phyloP scores from a whole-genome alignment of 2,329 filamentous ascomycete species.

The Mariannaea sp. region DNA sequence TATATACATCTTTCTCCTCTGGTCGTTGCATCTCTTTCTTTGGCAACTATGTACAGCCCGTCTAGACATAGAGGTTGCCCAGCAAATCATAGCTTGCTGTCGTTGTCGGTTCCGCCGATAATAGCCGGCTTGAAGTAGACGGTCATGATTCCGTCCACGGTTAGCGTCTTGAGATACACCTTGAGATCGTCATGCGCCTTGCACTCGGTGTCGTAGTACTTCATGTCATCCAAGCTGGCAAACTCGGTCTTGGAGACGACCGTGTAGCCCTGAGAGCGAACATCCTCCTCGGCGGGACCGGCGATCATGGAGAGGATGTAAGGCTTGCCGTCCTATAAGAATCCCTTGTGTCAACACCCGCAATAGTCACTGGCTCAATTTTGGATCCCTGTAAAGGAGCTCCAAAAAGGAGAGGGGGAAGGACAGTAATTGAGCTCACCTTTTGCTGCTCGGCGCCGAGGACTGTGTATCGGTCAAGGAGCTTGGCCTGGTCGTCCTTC shows the following conservation, averaged over 20 bases:
- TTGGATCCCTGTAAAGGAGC: too few relatives aligned
- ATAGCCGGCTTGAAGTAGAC: slow-evolving; percentile 48
- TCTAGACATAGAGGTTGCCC: neutral
- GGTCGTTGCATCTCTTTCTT: too few relatives aligned
- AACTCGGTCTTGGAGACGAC: slow-evolving; percentile 68
- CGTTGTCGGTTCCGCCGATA: slow-evolving; percentile 32
- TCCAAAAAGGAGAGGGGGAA: too few relatives aligned
- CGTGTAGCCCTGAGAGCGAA: slow-evolving; percentile 68
- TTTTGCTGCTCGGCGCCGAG: slow-evolving; percentile 49
- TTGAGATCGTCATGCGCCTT: slow-evolving; percentile 51
- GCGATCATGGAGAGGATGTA: slow-evolving; percentile 67
- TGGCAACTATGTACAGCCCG: too few relatives aligned
- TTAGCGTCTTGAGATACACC: slow-evolving; percentile 40
- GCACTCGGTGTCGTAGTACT: slow-evolving; percentile 67
- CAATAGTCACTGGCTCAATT: too few relatives aligned
- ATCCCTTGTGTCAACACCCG: too few relatives aligned
- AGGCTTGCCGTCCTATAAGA: slow-evolving; percentile 71
- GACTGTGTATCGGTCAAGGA: slow-evolving; percentile 52
- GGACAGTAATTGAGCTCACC: too few relatives aligned
- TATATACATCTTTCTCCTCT: too few relatives aligned
- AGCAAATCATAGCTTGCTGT: neutral
- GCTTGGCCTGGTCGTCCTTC: slow-evolving; percentile 48
- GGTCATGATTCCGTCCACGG: slow-evolving; percentile 45
- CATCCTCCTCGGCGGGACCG: slow-evolving; percentile 59
- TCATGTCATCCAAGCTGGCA: slow-evolving; percentile 67